Evolutionary conservation across 768 basidiomycete species (phyloP), one percentile per base, ranked within the genome.

Genomic region (Boletus vinaceobasis): DNA sequence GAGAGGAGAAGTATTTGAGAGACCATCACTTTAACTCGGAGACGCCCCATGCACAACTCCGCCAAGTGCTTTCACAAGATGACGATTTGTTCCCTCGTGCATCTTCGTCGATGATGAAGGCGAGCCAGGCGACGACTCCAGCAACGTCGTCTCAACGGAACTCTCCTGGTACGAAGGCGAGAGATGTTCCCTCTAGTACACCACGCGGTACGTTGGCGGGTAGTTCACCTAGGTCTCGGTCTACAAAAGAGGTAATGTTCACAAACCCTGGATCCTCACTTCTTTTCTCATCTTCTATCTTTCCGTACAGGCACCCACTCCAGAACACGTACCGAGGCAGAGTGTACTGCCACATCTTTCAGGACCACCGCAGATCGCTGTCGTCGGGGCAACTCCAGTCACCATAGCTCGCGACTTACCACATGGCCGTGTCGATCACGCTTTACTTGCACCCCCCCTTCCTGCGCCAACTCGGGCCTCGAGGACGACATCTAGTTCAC

Each of bases 1-100:
- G 58, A 15, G 69, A 71, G 50, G 69, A 72, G 38, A 70, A 72
- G 50, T 70, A 70, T 44, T 48, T 63, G 37, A 60, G 60, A 33
- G 61, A 58, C 17, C 60, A 62, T 39, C 64, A 58, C 9, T 48
- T 49, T 1, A 35, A 43, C 27, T 39, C 59, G 39, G 69, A 71
- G 21, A 63, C 60, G 5, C 55, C 63, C 0, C 69, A 69, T 40
- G 46, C 53, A 14, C 67, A 71, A 31, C 60, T 71, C 47, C 70
- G 71, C 13, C 60, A 72, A 49, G 61, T 71, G 33, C 71, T 71
- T 36, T 72, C 71, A 27, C 61, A 71, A 46, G 69, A 71, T 9
- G 48, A 57, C 4, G 61, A 61, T 19, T 36, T 56, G 7, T 60
- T 60, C n/a, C 69, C 60, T 48, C 68, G 65, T 42, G 39, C 58